A percentile compares a stretch with the other conserved stretches of the same genome.
Conservation (phyloP, 768 basidiomycete genomes). For the Antrodiella citrinella region DNA sequence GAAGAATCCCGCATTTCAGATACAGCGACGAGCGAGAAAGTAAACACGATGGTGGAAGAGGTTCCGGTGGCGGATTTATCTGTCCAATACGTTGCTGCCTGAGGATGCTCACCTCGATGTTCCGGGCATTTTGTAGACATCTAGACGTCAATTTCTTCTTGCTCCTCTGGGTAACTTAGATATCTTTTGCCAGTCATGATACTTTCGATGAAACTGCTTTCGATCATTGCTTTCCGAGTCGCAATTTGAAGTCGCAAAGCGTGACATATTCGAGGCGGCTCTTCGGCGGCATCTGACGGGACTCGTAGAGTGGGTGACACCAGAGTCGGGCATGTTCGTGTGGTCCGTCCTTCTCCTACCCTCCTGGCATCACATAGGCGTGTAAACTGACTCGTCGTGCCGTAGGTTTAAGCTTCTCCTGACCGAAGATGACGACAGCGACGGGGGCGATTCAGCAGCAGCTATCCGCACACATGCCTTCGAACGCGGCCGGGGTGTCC, state of each 20-base stretch:
- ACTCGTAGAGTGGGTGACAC: slow-evolving; percentile 64
- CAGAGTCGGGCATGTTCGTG: slow-evolving; percentile 85
- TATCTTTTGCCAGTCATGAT: too few relatives aligned
- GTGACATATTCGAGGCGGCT: slow-evolving; percentile 72
- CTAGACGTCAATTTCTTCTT: too few relatives aligned
- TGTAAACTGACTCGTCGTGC: too few relatives aligned
- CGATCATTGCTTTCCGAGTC: too few relatives aligned
- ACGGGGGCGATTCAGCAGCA: slow-evolving; percentile 42
- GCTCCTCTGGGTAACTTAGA: too few relatives aligned
- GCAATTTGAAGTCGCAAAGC: too few relatives aligned
- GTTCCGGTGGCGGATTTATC: background rate
- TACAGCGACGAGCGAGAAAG: background rate
- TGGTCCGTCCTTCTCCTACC: slow-evolving; percentile 69
- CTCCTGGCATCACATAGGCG: too few relatives aligned
- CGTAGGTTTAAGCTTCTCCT: slow-evolving; percentile 53
- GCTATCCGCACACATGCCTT: slow-evolving; percentile 72
- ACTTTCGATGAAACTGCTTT: background rate
- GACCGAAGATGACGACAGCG: too few relatives aligned
- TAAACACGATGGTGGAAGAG: background rate
- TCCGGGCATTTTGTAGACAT: too few relatives aligned
- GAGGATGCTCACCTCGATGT: background rate
- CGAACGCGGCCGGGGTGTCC: slow-evolving; percentile 72
- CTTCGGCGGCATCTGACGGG: slow-evolving; percentile 70
- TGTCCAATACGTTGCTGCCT: background rate
- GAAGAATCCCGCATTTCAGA: background rate